Evolutionary conservation across 1,284 basidiomycete genomes (phyloP), one percentile per base, ranked within the genome.

Genomic region (Agaricales sp.): DNA sequence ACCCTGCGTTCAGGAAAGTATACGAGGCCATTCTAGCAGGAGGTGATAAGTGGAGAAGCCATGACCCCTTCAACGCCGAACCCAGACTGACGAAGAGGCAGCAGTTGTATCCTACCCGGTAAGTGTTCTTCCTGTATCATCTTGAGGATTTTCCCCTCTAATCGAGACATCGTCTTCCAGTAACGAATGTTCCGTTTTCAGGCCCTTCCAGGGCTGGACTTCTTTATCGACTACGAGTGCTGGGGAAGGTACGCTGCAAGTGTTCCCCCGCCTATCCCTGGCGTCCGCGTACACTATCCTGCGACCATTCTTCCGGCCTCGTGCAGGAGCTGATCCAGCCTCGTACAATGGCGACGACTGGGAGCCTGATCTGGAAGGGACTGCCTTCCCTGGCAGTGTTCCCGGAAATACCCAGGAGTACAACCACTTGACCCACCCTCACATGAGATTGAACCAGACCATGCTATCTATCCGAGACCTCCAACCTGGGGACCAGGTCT

Each of bases 131-230:
- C n/a, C n/a, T n/a, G n/a, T n/a, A n/a, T n/a, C n/a, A n/a, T n/a
- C n/a, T n/a, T n/a, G n/a, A n/a, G n/a, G n/a, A n/a, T n/a, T n/a
- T n/a, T n/a, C n/a, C n/a, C n/a, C n/a, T n/a, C n/a, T n/a, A n/a
- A n/a, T n/a, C n/a, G n/a, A n/a, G 41, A 4, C 6, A 30, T 26
- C 19, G 30, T 11, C 53, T 43, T n/a, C 4, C 25, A 77, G 75
- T 18, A 78, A 74, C 48, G 74, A 83, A 59, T 89, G 87, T 57
- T 77, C 81, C 1, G 77, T 88, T 22, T 83, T 88, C 64, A 73
- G 87, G 14, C 79, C 83, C 0, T 82, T 82, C 73, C 86, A 90
- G 60, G 84, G 84, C 2, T 82, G 85, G 87, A 80, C 78, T 0
- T 75, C 77, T 3, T 66, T 91, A 49, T 82, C 81, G 0, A 60